Percentiles rank a stretch among this genome's conserved stretches.
These are phyloP conservation scores for Xylariales sp. DNA, from an alignment of 2,329 filamentous ascomycete species.

Conservation along the genomic window DNA sequence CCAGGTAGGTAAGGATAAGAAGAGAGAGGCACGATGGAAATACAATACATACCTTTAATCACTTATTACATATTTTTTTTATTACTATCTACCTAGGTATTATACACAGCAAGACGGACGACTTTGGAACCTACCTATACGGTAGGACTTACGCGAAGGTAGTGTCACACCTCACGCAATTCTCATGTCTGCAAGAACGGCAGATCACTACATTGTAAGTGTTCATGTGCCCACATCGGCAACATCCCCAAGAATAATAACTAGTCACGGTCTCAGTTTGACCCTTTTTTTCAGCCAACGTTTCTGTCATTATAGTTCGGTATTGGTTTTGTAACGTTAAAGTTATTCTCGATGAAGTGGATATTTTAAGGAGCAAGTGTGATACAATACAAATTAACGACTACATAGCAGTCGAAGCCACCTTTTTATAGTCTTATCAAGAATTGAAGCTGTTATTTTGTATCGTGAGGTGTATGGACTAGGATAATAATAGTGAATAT, in stretches of 20 bases:
- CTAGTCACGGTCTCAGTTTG: slow-evolving; percentile 8
- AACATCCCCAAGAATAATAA: slow-evolving; percentile 8
- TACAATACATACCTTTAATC: too few species aligned
- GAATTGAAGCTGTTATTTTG: not conserved
- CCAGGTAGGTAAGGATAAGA: too few species aligned
- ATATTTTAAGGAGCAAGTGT: not conserved
- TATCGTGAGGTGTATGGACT: not conserved
- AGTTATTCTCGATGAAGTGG: not conserved
- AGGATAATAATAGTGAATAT: too few species aligned
- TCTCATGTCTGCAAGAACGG: not conserved
- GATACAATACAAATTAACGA: not conserved
- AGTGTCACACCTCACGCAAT: not conserved
- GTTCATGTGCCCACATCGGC: not conserved
- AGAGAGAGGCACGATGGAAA: too few species aligned
- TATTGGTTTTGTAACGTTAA: not conserved
- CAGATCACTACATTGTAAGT: not conserved
- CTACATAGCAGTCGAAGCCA: not conserved
- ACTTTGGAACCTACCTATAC: too few species aligned
- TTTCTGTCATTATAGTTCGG: not conserved
- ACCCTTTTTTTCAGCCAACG: not conserved
- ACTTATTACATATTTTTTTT: too few species aligned
- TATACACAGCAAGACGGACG: too few species aligned
- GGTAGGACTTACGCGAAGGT: not conserved
- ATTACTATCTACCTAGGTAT: too few species aligned
- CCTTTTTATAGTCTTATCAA: not conserved